Conservation (phyloP, 345 rosid genomes). For the Citrus sinensis region DVS_A1.0 CM039166.1:10330001-10330500, state of each 20-base stretch:
- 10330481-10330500: not conserved
- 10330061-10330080: too few species aligned
- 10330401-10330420: too few species aligned
- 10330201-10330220: not conserved
- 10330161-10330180: slow-evolving; percentile 21
- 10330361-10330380: not conserved
- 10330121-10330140: not conserved
- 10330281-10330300: not conserved
- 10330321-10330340: not conserved
- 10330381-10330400: too few species aligned
- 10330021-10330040: too few species aligned
- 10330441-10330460: too few species aligned
- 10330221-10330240: too few species aligned
- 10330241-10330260: too few species aligned
- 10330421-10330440: too few species aligned
- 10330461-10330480: not conserved
- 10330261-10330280: not conserved
- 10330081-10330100: not conserved
- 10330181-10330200: not conserved
- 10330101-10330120: slow-evolving; percentile 1
- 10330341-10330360: not conserved
- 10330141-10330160: slow-evolving; percentile 10
- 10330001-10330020: not conserved
- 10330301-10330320: not conserved
- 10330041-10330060: too few species aligned